These are phyloP conservation scores for Mycena epipterygia DNA, from an alignment of 768 basidiomycete genomes.

Conservation along the genomic window DNA sequence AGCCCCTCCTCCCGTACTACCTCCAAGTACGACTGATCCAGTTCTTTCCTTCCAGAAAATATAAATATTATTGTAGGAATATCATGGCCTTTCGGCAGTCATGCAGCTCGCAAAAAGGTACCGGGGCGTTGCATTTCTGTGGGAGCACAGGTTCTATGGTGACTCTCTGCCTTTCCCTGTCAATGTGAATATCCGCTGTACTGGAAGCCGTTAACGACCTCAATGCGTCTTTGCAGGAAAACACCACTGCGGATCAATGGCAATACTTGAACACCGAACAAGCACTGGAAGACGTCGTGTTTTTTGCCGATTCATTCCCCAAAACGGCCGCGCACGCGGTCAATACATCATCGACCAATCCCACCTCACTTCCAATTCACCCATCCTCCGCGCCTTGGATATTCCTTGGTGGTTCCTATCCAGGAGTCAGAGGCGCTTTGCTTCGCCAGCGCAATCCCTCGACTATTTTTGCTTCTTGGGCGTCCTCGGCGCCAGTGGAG, in stretches of 20 bases:
- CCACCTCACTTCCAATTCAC: constrained; percentile 46
- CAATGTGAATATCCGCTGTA: constrained; percentile 47
- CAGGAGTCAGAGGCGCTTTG: constrained; percentile 59
- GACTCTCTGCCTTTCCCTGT: constrained; percentile 62
- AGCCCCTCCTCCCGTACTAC: constrained; percentile 62
- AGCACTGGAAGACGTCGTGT: constrained; percentile 63
- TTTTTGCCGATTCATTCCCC: constrained; percentile 59
- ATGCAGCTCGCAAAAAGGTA: constrained; percentile 64
- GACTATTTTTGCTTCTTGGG: constrained; percentile 62
- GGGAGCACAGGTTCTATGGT: constrained; percentile 67
- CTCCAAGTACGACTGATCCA: constrained; percentile 49
- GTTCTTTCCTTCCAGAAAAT: neutral
- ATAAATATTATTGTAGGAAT: constrained; percentile 48
- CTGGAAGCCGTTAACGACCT: neutral
- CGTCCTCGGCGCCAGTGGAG: constrained; percentile 62
- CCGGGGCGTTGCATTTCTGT: constrained; percentile 61
- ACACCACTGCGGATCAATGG: constrained; percentile 63
- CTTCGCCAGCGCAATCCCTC: constrained; percentile 62
- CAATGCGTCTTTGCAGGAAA: constrained; percentile 44
- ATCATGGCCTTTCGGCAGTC: constrained; percentile 61
- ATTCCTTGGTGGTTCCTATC: constrained; percentile 65
- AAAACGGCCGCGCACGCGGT: constrained; percentile 3
- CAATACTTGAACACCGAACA: constrained; percentile 63
- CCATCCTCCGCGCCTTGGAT: constrained; percentile 61
- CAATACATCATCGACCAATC: constrained; percentile 31